A percentile compares a stretch with the other conserved stretches of the same genome.
Evolutionary conservation across 345 rosid genomes (phyloP).

Genomic region (Odontarrhena argentea): DNA sequence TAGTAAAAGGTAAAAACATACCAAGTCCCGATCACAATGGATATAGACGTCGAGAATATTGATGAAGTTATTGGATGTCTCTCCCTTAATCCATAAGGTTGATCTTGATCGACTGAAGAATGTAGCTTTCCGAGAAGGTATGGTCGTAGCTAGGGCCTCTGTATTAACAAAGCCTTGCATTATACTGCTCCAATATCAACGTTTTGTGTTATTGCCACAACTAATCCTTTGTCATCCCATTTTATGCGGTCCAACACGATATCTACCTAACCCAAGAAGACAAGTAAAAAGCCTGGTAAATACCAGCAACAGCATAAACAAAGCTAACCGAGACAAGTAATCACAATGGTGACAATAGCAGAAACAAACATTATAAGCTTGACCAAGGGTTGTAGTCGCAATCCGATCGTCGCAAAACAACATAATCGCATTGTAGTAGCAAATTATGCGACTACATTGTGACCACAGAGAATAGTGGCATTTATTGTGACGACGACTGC

Average conservation of each 20-base stretch:
- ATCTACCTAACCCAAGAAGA: slow-evolving; percentile 58
- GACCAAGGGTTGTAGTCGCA: too few species aligned
- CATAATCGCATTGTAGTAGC: too few species aligned
- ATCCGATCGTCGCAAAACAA: too few species aligned
- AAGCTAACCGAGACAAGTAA: too few species aligned
- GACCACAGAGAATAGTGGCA: too few species aligned
- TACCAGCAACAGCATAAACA: too few species aligned
- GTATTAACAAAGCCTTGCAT: slow-evolving; percentile 95
- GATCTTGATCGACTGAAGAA: slow-evolving; percentile 89
- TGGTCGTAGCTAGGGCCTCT: slow-evolving; percentile 72
- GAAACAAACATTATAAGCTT: neutral
- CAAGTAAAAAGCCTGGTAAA: too few species aligned
- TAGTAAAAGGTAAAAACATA: slow-evolving; percentile 39
- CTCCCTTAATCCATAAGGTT: slow-evolving; percentile 89
- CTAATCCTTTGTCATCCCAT: slow-evolving; percentile 96
- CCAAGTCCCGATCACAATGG: slow-evolving; percentile 87
- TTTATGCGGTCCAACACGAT: slow-evolving; percentile 66
- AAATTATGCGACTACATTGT: too few species aligned
- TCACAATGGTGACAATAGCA: too few species aligned
- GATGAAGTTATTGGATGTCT: slow-evolving; percentile 88
- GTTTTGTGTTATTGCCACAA: slow-evolving; percentile 92
- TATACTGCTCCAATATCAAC: slow-evolving; percentile 81
- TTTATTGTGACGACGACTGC: too few species aligned
- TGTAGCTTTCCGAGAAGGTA: slow-evolving; percentile 79
- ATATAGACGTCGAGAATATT: slow-evolving; percentile 68